Conservation (phyloP, 1,284 basidiomycete genomes). For the Ganoderma lucidum region DNA sequence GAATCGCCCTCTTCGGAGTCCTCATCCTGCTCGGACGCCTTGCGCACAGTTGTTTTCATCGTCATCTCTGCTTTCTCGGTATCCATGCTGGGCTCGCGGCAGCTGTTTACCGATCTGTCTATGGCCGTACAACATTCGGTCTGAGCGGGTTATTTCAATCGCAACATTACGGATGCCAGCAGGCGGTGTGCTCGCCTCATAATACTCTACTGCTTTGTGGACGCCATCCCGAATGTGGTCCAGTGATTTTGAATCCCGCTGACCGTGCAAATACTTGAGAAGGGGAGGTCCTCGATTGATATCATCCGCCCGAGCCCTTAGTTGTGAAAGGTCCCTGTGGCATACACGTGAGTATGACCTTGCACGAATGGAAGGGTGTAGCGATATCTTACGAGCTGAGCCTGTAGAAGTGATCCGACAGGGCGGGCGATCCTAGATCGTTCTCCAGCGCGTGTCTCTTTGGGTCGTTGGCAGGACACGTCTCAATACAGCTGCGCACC, state of each 20-base stretch:
- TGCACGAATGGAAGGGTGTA: too few species aligned
- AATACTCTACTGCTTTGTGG: neutral
- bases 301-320: neutral
- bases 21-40: neutral
- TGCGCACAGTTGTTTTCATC: too few species aligned
- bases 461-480: neutral
- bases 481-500: neutral
- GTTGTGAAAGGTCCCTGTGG: neutral
- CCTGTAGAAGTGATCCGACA: neutral
- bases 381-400: neutral
- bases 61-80: neutral
- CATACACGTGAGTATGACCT: neutral
- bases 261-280: slow-evolving; percentile 3
- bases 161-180: neutral
- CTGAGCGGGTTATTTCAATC: neutral
- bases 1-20: neutral
- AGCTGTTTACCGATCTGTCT: neutral
- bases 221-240: neutral
- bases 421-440: neutral
- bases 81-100: too few species aligned
- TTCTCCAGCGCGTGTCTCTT: neutral
- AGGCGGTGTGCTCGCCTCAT: neutral
- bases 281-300: neutral
- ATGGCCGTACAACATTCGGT: neutral
- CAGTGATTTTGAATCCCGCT: neutral